These are phyloP conservation scores for Elongisporangium undulatum DNA, from an alignment of 352 stramenopile species.

Conservation along the genomic window DNA sequence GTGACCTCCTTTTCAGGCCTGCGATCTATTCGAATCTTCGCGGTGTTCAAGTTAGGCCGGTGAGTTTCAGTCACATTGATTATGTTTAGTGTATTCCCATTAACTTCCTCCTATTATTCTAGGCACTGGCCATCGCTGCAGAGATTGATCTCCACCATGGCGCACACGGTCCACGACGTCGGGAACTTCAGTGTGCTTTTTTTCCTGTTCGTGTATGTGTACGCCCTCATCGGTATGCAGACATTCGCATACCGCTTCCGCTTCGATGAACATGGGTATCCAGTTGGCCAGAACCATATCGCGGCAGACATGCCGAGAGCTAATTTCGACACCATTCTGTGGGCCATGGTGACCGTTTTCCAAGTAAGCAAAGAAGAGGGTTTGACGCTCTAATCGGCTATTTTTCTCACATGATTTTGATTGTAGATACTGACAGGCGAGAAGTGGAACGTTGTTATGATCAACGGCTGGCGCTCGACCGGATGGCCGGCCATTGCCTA, in stretches of 20 bases:
- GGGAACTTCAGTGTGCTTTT: conserved; percentile 88
- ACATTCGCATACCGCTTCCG: conserved; percentile 86
- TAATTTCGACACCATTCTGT: conserved; percentile 48
- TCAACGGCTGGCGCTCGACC: conserved; percentile 60
- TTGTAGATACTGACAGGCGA: conserved; percentile 83
- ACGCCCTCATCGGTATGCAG: conserved; percentile 84
- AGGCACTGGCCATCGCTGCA: conserved; percentile 83
- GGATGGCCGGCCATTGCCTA: conserved; percentile 45
- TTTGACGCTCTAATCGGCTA: no score
- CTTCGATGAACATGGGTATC: conserved; percentile 58
- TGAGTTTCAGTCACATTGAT: no score
- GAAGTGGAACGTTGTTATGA: conserved; percentile 88
- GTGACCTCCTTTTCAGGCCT: conserved; percentile 47
- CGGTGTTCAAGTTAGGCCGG: conserved; percentile 85
- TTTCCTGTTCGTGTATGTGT: conserved; percentile 90
- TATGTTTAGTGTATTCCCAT: conserved; percentile 68
- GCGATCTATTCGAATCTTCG: conserved; percentile 71
- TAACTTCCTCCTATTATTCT: conserved; percentile 10
- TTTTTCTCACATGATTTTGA: conserved; percentile 10
- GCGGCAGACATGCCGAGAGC: conserved; percentile 20
- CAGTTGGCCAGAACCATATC: conserved; percentile 13
- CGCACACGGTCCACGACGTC: conserved; percentile 79
- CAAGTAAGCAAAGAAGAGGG: conserved; percentile 17
- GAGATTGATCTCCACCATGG: conserved; percentile 79
- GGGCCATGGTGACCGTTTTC: conserved; percentile 52